A percentile compares a stretch with the other conserved stretches of the same genome.
Conservation (phyloP, 2,329 filamentous ascomycete species). For the Onygena corvina region DNA sequence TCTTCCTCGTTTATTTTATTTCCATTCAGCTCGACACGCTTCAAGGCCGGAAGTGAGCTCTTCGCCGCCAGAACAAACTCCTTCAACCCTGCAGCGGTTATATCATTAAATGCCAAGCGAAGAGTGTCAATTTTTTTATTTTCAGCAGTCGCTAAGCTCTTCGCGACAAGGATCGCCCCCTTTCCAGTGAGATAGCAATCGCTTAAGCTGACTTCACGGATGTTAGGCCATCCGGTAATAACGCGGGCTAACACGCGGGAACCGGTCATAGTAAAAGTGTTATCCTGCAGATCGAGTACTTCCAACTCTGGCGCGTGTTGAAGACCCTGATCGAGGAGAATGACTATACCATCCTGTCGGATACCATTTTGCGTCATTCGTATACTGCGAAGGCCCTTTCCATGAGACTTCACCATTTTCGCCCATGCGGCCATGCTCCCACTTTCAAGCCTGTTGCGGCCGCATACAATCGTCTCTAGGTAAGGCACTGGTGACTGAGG, state of each 20-base stretch:
- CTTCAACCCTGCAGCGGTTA: slow-evolving; percentile 63
- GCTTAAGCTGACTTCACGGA: slow-evolving; percentile 75
- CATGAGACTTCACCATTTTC: slow-evolving; percentile 68
- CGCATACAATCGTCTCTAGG: slow-evolving; percentile 93
- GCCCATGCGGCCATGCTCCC: slow-evolving; percentile 96
- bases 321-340: slow-evolving; percentile 67
- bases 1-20: slow-evolving; percentile 92
- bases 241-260: slow-evolving; percentile 67
- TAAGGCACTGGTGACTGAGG: slow-evolving; percentile 52
- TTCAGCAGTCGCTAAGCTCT: slow-evolving; percentile 59
- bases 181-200: slow-evolving; percentile 74
- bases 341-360: slow-evolving; percentile 77
- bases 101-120: slow-evolving; percentile 87
- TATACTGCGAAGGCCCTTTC: slow-evolving; percentile 63
- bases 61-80: slow-evolving; percentile 57
- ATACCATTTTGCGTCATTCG: slow-evolving; percentile 99
- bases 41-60: slow-evolving; percentile 58
- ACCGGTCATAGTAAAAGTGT: slow-evolving; percentile 79
- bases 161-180: slow-evolving; percentile 61
- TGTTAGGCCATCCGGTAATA: slow-evolving; percentile 57
- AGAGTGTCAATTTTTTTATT: slow-evolving; percentile 72
- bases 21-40: slow-evolving; percentile 84
- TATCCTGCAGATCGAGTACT: slow-evolving; percentile 87
- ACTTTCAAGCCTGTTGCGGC: slow-evolving; percentile 88
- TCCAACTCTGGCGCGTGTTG: slow-evolving; percentile 55